Conservation (phyloP, 2,329 filamentous ascomycete genomes). For the Penicillium sp. region DNA sequence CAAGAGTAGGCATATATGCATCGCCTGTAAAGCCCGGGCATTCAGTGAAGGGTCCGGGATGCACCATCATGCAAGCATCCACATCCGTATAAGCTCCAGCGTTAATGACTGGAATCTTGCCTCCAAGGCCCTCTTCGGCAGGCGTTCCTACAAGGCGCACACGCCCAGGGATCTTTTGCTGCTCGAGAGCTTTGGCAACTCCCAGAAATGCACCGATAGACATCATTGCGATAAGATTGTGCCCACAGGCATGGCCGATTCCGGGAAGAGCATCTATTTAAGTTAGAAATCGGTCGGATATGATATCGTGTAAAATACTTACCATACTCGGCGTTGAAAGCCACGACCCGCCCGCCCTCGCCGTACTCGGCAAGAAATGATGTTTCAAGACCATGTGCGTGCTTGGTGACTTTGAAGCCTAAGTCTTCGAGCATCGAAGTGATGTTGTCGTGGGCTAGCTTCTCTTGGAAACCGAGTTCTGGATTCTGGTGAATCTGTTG, state of each 20-base stretch:
- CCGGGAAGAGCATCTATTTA: conserved; percentile 32
- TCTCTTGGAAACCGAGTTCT: conserved; percentile 50
- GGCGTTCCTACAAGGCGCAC: conserved; percentile 31
- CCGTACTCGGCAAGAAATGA: conserved; percentile 48
- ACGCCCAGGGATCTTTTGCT: conserved; percentile 33
- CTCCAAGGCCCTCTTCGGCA: conserved; percentile 30
- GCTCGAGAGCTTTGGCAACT: conserved; percentile 42
- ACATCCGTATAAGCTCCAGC: conserved; percentile 38
- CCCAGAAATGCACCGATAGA: conserved; percentile 38
- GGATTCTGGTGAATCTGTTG: conserved; percentile 42
- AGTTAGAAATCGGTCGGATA: no score
- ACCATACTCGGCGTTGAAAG: conserved; percentile 38
- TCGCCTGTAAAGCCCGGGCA: no score
- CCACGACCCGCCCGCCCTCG: conserved; percentile 24
- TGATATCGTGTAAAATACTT: no score
- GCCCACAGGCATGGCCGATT: conserved; percentile 35
- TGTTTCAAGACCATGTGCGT: conserved; percentile 50
- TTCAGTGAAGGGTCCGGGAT: no score
- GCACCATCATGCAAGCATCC: conserved; percentile 37
- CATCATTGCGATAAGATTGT: conserved; percentile 29
- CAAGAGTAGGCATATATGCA: no score
- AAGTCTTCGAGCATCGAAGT: conserved; percentile 40
- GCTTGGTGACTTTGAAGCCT: conserved; percentile 44
- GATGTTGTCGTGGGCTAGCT: conserved; percentile 50
- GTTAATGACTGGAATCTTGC: conserved; percentile 36